Percentiles rank a stretch among this genome's conserved stretches.
phyloP scores from a whole-genome alignment of 345 rosid genomes.

The Linum tenue region DNA sequence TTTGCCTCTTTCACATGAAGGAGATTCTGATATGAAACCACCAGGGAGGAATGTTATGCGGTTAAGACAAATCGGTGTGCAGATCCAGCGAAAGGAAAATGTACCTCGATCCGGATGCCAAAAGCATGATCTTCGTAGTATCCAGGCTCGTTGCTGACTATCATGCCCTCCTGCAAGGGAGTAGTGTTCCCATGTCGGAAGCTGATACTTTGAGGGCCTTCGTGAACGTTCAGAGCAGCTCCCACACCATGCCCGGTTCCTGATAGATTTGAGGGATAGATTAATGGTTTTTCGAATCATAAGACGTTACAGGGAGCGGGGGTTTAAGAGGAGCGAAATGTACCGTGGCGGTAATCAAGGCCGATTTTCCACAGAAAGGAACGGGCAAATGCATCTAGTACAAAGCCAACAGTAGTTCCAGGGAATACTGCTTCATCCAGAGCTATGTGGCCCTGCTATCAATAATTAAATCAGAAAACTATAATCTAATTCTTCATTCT shows the following conservation, averaged over 20 bases:
- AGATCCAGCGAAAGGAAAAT: background rate
- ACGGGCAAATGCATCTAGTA: conserved; percentile 86
- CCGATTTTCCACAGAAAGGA: conserved; percentile 90
- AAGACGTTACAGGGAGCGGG: background rate
- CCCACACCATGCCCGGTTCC: conserved; percentile 99
- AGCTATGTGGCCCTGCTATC: conserved; percentile 90
- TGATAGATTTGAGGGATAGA: conserved; percentile 24
- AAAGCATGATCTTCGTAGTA: conserved; percentile 95
- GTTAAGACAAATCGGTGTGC: background rate
- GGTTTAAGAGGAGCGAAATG: conserved; percentile 12
- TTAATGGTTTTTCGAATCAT: background rate
- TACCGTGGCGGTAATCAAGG: conserved; percentile 96
- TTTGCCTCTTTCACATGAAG: conserved; percentile 54
- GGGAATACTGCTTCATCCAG: conserved; percentile 92
- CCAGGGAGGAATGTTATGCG: background rate
- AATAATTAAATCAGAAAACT: conserved; percentile 10
- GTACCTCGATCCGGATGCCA: conserved; percentile 95
- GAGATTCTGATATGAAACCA: conserved; percentile 46
- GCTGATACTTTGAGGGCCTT: conserved; percentile 97
- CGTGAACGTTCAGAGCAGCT: conserved; percentile 92
- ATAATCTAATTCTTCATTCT: background rate
- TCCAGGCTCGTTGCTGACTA: conserved; percentile 97
- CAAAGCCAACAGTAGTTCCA: conserved; percentile 88
- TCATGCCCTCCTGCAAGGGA: conserved; percentile 78
- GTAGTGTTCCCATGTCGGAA: conserved; percentile 76